These are phyloP conservation scores for Nannizzia gypsea DNA, from an alignment of 2,329 filamentous ascomycete genomes.

Conservation along the genomic window DNA sequence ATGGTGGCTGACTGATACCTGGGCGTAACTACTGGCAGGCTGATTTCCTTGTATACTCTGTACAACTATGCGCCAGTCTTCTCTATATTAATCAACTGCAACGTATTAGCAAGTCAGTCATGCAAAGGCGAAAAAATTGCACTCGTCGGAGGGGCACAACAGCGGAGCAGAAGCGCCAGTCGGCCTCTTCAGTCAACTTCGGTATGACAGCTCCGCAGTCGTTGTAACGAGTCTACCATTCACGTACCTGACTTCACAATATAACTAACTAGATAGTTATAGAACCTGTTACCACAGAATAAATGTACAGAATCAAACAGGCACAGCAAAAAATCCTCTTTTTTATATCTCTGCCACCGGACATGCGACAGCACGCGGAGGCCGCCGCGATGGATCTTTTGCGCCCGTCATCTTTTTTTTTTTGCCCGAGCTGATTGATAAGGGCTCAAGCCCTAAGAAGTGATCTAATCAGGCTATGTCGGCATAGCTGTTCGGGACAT, in stretches of 20 bases:
- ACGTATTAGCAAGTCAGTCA: background rate
- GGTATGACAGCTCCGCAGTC: too few relatives aligned
- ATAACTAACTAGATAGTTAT: too few relatives aligned
- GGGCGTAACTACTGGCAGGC: too few relatives aligned
- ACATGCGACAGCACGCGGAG: conserved; percentile 1
- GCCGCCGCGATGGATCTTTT: background rate
- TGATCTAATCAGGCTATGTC: background rate
- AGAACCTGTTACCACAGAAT: too few relatives aligned
- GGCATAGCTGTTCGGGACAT: background rate
- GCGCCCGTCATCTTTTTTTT: background rate
- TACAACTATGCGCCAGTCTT: background rate
- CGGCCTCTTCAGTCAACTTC: background rate
- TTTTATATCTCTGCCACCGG: background rate
- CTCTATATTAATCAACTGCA: background rate
- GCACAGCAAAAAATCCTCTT: too few relatives aligned
- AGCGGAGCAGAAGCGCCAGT: background rate
- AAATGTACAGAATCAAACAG: too few relatives aligned
- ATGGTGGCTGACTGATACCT: conserved; percentile 42
- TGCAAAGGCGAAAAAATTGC: background rate
- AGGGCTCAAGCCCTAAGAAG: conserved; percentile 3
- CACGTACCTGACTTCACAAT: background rate
- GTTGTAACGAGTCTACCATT: background rate
- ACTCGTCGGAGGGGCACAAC: background rate
- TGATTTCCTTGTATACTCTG: too few relatives aligned
- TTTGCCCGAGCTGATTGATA: conserved; percentile 2